Percentiles rank a stretch among this genome's conserved stretches.
Evolutionary conservation across 495 filamentous ascomycete genomes (phyloP).

Genomic region (Daldinia loculata): DNA sequence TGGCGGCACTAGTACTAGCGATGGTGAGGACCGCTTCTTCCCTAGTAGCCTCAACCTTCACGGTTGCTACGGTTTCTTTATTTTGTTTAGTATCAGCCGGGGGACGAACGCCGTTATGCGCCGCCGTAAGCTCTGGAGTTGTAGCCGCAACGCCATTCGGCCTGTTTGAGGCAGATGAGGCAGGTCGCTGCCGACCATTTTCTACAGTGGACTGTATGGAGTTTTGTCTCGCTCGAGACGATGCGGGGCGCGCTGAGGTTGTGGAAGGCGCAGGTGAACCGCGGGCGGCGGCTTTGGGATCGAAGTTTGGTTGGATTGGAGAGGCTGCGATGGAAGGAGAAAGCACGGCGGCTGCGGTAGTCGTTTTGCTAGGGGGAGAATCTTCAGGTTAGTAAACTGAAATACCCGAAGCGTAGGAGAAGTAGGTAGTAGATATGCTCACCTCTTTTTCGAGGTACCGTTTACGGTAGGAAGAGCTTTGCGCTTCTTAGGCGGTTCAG

Average conservation of each 20-base stretch:
- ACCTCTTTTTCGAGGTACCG: conserved; percentile 76
- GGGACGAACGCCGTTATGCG: conserved; percentile 37
- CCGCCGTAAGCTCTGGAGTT: conserved; percentile 48
- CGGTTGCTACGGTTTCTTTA: conserved; percentile 50
- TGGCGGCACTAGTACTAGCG: conserved; percentile 40
- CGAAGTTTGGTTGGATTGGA: conserved; percentile 71
- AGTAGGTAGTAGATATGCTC: conserved; percentile 41
- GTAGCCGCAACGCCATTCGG: conserved; percentile 48
- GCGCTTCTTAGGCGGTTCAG: conserved; percentile 72
- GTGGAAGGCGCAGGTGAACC: conserved; percentile 54
- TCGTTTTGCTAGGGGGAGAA: conserved; percentile 38
- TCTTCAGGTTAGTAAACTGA: conserved; percentile 24
- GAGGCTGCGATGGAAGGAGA: conserved; percentile 78
- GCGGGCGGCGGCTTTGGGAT: conserved; percentile 51
- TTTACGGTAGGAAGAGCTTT: conserved; percentile 71
- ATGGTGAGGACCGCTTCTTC: conserved; percentile 40
- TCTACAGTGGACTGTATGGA: conserved; percentile 65
- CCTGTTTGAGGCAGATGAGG: conserved; percentile 68
- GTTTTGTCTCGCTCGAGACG: conserved; percentile 74
- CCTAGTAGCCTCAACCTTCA: conserved; percentile 48
- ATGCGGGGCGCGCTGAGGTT: conserved; percentile 61
- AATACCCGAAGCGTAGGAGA: neutral
- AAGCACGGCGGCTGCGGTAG: conserved; percentile 48
- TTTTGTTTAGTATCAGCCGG: conserved; percentile 47
- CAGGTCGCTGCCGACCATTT: conserved; percentile 62